Base-by-base conservation (phyloP, 345 rosid genomes). In the Raphanus sativus region DNA sequence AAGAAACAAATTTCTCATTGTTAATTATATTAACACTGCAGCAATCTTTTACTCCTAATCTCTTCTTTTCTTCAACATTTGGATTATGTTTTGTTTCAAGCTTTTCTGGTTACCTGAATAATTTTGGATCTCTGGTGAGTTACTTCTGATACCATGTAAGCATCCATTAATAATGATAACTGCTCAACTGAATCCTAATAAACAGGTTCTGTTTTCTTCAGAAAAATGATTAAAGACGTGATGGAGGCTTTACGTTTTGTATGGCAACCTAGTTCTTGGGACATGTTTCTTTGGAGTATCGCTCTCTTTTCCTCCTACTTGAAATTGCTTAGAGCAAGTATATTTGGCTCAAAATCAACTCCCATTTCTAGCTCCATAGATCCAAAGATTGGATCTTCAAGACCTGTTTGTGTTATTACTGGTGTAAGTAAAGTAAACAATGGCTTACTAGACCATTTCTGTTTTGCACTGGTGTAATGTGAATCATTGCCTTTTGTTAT, bases 351-450 rank as follows among this genome's bases (percentile, higher is more conserved):
- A 15, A 75, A 28, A 71, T 15, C 75, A 40, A n/a, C 15, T 55
- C 32, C 83, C 24, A 75, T 40, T 71, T 81, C 77, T 16, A 80
- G 77, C 40, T 68, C 84, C 33, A 34, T 21, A 58, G 79, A 81
- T 69, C 69, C 65, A 40, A 60, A 60, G 16, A 67, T 38, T 68
- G 78, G 70, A 24, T 67, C 78, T 33, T 58, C 16, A 3, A 84
- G 66, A 74, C 92, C 87, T 69, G 75, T 90, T 80, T 94, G 97
- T 81, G 73, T 89, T 48, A 75, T 91, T 36, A 90, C 97, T 28
- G 93, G 97, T 30, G 95, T 89, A 84, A 81, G 55, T 50, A 50
- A 50, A 48, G 42, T 34, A 34, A 34, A 7, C 40, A 34, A 8
- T 34, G 40, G 3, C 40, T 34, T 8, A 34, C 9, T 34, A 8